Percentiles rank a stretch among this genome's conserved stretches.
phyloP scores from a whole-genome alignment of 305 asterid genomes.

The Fraxinus albicans region DNA sequence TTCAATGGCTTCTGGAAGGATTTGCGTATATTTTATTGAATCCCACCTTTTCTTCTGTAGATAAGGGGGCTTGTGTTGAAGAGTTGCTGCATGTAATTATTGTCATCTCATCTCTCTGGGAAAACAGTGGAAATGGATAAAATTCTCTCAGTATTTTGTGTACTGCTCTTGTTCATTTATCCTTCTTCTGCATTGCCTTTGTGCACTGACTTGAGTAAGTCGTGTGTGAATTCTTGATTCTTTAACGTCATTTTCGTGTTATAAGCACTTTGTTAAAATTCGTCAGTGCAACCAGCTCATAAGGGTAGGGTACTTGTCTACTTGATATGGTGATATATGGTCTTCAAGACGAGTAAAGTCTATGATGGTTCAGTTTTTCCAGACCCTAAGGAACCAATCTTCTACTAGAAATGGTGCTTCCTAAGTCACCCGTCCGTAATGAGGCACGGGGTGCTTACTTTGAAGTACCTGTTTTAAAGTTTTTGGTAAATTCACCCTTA shows the following conservation, averaged over 20 bases:
- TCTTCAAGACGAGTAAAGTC: background rate
- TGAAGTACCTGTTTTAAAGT: background rate
- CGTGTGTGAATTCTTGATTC: conserved; percentile 10
- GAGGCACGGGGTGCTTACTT: background rate
- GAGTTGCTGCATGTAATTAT: conserved; percentile 29
- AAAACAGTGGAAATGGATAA: conserved; percentile 32
- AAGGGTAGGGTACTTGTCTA: background rate
- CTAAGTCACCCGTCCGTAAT: no score
- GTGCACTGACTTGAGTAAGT: conserved; percentile 81
- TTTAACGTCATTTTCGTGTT: background rate
- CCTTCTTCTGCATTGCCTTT: conserved; percentile 64
- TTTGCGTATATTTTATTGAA: conserved; percentile 27
- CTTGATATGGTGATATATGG: background rate
- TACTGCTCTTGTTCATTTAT: conserved; percentile 45
- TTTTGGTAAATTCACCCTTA: background rate
- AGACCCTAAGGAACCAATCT: background rate
- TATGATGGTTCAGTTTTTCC: background rate
- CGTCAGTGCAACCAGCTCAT: background rate
- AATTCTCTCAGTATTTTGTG: conserved; percentile 25
- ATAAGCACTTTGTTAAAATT: background rate
- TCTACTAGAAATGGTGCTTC: background rate
- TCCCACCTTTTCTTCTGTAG: conserved; percentile 22
- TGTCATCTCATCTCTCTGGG: conserved; percentile 22
- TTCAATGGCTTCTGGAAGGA: conserved; percentile 37
- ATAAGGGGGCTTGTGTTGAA: conserved; percentile 20